Percentiles rank a stretch among this genome's conserved stretches.
Evolutionary conservation across 2,329 filamentous ascomycete species (phyloP).

Genomic region (Neofusicoccum cordaticola): DNA sequence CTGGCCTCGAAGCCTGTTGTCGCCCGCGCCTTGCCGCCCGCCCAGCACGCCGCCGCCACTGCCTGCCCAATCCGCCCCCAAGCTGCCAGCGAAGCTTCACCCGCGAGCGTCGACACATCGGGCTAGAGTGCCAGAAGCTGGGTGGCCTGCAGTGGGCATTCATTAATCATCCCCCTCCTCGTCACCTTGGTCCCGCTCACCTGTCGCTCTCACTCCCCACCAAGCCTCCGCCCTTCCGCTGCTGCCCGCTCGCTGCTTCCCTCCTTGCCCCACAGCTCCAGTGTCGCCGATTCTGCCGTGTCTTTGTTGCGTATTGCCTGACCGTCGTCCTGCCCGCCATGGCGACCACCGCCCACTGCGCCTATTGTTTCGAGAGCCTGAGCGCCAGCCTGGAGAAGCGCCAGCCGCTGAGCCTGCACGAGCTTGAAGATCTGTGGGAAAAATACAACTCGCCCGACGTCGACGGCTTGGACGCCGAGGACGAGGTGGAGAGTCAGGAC

Average conservation of each 20-base stretch:
- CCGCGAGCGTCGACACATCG: conserved; percentile 2
- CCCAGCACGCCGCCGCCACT: neutral
- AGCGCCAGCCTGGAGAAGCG: conserved; percentile 70
- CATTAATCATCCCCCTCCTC: conserved; percentile 1
- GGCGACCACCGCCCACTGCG: conserved; percentile 82
- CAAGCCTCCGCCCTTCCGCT: neutral
- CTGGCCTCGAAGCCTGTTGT: conserved; percentile 1
- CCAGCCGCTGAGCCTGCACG: conserved; percentile 62
- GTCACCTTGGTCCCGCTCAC: neutral
- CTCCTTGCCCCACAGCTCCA: neutral
- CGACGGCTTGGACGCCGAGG: conserved; percentile 23
- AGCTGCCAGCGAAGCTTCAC: conserved; percentile 8
- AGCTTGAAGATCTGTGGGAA: conserved; percentile 69
- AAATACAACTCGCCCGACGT: conserved; percentile 42
- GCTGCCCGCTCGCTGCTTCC: neutral
- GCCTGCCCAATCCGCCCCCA: neutral
- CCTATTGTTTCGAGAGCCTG: conserved; percentile 89
- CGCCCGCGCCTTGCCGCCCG: neutral
- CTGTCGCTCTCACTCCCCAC: neutral
- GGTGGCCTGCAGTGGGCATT: conserved; percentile 6
- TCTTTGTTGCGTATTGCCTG: neutral
- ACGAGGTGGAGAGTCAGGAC: conserved; percentile 34
- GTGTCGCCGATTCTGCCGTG: neutral
- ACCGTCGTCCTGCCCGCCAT: conserved; percentile 48
- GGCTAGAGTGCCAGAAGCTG: conserved; percentile 10